Conservation (phyloP, 1,284 basidiomycete species). For the Sporisorium graminicola region DNA sequence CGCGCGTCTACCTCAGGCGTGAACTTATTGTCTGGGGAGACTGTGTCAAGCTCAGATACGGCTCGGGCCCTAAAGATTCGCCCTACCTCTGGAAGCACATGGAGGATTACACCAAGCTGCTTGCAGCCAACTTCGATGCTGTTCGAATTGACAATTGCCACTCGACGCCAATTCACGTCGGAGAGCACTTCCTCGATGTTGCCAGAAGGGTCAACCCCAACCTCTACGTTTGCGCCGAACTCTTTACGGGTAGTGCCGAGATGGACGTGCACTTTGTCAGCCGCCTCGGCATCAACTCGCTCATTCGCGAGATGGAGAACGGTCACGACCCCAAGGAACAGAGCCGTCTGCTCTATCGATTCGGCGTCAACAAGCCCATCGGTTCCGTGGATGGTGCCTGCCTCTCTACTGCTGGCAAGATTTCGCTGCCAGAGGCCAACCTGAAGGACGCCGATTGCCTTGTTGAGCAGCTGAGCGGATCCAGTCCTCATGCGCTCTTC, state of each 20-base stretch:
- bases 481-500: slow-evolving; percentile 63
- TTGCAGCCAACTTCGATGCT: slow-evolving; percentile 85
- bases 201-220: slow-evolving; percentile 89
- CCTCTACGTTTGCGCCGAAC: slow-evolving; percentile 93
- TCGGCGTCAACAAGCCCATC: slow-evolving; percentile 65
- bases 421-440: slow-evolving; percentile 57
- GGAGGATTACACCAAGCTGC: slow-evolving; percentile 78
- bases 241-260: slow-evolving; percentile 95
- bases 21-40: slow-evolving; percentile 98
- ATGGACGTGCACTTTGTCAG: slow-evolving; percentile 73
- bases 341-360: slow-evolving; percentile 61
- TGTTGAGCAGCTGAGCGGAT: slow-evolving; percentile 56
- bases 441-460: slow-evolving; percentile 41
- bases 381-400: slow-evolving; percentile 64
- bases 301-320: slow-evolving; percentile 67
- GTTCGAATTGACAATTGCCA: slow-evolving; percentile 99
- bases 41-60: slow-evolving; percentile 97
- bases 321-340: slow-evolving; percentile 65
- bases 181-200: slow-evolving; percentile 89
- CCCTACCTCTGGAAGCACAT: slow-evolving; percentile 97
- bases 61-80: slow-evolving; percentile 74
- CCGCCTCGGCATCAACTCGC: slow-evolving; percentile 63
- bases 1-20: slow-evolving; percentile 94
- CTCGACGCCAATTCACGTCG: slow-evolving; percentile 93
- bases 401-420: slow-evolving; percentile 73